Conservation (phyloP, 371 early-diverging fungal species). For the Mucor circinelloides region DNA sequence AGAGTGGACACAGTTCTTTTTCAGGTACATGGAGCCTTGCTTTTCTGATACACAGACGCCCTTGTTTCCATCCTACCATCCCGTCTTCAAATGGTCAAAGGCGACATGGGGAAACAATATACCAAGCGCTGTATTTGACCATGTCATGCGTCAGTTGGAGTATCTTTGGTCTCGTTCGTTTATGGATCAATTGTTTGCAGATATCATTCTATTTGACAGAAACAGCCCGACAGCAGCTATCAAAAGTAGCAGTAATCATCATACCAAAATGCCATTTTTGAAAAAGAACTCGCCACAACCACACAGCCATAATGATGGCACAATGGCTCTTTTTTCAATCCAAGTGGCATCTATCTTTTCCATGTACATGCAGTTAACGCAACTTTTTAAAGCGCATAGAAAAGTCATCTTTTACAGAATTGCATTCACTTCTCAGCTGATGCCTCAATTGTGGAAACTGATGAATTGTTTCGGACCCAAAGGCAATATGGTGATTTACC, state of each 20-base stretch:
- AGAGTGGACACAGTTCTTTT: constrained; percentile 30
- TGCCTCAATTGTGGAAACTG: constrained; percentile 66
- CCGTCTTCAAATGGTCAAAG: constrained; percentile 67
- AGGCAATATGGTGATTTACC: constrained; percentile 56
- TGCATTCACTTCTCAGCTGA: constrained; percentile 58
- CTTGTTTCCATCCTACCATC: constrained; percentile 58
- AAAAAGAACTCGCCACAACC: background rate
- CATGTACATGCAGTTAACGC: constrained; percentile 51
- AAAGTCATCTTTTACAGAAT: constrained; percentile 60
- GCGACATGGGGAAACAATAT: constrained; percentile 45
- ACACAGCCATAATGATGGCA: background rate
- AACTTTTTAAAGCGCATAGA: constrained; percentile 48
- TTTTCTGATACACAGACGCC: constrained; percentile 52
- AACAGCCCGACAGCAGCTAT: constrained; percentile 7
- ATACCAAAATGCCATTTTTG: background rate
- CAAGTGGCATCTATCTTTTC: constrained; percentile 55
- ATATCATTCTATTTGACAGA: constrained; percentile 35
- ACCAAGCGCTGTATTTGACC: constrained; percentile 42
- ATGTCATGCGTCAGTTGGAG: constrained; percentile 54
- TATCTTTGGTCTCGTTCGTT: constrained; percentile 63
- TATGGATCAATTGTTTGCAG: constrained; percentile 45
- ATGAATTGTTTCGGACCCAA: constrained; percentile 65
- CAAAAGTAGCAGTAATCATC: background rate
- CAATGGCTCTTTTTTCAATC: constrained; percentile 44
- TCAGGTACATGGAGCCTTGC: constrained; percentile 40